These are phyloP conservation scores for Leccinum barrowsii DNA, from an alignment of 768 basidiomycete genomes.

Conservation along the genomic window DNA sequence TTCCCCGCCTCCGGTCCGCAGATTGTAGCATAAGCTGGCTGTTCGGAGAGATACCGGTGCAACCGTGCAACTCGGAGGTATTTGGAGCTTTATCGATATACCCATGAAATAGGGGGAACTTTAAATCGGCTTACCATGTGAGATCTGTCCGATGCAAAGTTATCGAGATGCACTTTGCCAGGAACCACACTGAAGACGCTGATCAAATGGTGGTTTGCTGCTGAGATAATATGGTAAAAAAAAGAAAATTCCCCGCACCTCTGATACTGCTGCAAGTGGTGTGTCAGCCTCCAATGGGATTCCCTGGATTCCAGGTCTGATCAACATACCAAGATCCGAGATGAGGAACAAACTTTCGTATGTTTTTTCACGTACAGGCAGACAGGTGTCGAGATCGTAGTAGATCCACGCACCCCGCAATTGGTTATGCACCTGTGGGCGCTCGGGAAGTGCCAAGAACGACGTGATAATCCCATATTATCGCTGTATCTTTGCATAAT, in stretches of 20 bases:
- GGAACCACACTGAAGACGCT: slow-evolving; percentile 65
- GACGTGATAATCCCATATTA: slow-evolving; percentile 79
- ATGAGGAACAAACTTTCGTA: slow-evolving; percentile 3
- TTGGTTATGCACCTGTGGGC: slow-evolving; percentile 1
- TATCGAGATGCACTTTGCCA: slow-evolving; percentile 45
- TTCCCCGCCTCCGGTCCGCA: slow-evolving; percentile 41
- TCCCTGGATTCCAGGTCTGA: slow-evolving; percentile 31
- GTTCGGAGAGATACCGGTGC: slow-evolving; percentile 39
- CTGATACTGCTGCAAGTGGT: slow-evolving; percentile 33
- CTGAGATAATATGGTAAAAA: slow-evolving; percentile 4
- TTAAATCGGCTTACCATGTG: slow-evolving; percentile 54
- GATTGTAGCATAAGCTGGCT: slow-evolving; percentile 50
- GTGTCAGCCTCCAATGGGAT: slow-evolving; percentile 31
- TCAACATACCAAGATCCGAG: slow-evolving; percentile 36
- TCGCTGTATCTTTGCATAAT: slow-evolving; percentile 30
- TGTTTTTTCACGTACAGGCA: slow-evolving; percentile 37
- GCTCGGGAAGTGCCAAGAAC: slow-evolving; percentile 49
- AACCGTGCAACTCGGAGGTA: slow-evolving; percentile 9
- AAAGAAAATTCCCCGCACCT: slow-evolving; percentile 36
- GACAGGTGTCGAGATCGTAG: slow-evolving; percentile 64
- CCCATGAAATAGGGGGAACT: slow-evolving; percentile 11
- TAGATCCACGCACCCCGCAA: slow-evolving; percentile 51
- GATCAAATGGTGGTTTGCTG: slow-evolving; percentile 6
- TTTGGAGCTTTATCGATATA: background rate
- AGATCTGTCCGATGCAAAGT: slow-evolving; percentile 73